Conservation (phyloP, 2,329 filamentous ascomycete species). For the Curvularia sp. region DNA sequence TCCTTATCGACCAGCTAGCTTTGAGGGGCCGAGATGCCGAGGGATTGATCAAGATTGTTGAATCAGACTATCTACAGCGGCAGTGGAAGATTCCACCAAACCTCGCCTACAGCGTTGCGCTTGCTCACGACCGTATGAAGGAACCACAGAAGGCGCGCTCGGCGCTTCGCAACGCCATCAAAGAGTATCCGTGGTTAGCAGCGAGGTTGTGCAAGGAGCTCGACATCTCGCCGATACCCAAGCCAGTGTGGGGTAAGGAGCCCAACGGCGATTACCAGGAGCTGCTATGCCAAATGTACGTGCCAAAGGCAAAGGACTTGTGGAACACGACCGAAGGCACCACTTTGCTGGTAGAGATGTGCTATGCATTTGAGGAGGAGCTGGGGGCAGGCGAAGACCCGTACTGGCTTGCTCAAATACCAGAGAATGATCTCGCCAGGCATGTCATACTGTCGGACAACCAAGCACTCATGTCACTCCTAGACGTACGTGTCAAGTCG, state of each 20-base stretch:
- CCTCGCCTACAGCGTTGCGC: conserved; percentile 75
- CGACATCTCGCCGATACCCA: conserved; percentile 76
- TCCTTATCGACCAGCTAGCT: conserved; percentile 83
- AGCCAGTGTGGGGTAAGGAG: conserved; percentile 80
- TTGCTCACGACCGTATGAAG: conserved; percentile 77
- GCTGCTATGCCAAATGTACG: conserved; percentile 78
- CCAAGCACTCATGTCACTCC: conserved; percentile 71
- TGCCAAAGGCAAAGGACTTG: conserved; percentile 77
- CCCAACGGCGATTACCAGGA: conserved; percentile 70
- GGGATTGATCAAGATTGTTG: conserved; percentile 76
- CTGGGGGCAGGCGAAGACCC: conserved; percentile 37
- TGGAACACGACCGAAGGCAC: conserved; percentile 82
- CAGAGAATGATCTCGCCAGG: conserved; percentile 65
- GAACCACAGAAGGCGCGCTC: conserved; percentile 70
- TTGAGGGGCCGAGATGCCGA: conserved; percentile 79
- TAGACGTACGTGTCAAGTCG: conserved; percentile 69
- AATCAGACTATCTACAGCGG: conserved; percentile 56
- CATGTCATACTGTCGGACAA: conserved; percentile 82
- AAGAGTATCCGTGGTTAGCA: conserved; percentile 83
- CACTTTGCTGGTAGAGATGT: conserved; percentile 72
- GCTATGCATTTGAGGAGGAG: conserved; percentile 57
- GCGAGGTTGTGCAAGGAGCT: conserved; percentile 80
- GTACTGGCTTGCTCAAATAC: conserved; percentile 43
- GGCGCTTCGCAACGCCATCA: conserved; percentile 72
- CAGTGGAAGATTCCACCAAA: conserved; percentile 68